Evolutionary conservation across 805 yeast species (phyloP).

Genomic region (Clavispora carvajalis): DNA sequence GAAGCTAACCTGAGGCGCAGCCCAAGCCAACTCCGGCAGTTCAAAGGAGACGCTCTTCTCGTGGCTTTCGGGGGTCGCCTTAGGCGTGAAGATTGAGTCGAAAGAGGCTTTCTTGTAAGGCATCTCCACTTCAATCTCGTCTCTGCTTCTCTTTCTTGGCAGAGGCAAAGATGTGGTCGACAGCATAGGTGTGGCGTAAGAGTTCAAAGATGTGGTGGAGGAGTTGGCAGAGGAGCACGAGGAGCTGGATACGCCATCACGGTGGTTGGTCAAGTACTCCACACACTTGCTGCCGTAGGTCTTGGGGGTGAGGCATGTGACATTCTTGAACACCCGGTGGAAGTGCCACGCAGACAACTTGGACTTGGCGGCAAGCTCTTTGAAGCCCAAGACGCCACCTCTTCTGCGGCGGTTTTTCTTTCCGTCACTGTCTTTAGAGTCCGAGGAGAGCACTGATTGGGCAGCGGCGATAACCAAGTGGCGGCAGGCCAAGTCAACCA

Average conservation of each 20-base stretch:
- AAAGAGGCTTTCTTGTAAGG: not conserved
- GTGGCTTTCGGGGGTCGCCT: not conserved
- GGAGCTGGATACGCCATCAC: not conserved
- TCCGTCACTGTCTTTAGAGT: constrained; percentile 6
- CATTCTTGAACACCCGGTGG: constrained; percentile 82
- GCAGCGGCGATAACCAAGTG: constrained; percentile 81
- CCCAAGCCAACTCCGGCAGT: not conserved
- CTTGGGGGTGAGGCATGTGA: constrained; percentile 84
- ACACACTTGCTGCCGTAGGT: constrained; percentile 83
- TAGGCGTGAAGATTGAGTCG: not conserved
- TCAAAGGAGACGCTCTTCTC: not conserved
- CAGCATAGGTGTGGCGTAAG: constrained; percentile 5
- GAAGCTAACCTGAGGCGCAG: not conserved
- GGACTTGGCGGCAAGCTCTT: constrained; percentile 80
- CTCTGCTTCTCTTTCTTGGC: constrained; percentile 2
- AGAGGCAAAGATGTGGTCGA: not conserved
- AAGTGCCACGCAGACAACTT: constrained; percentile 89
- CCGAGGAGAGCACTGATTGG: constrained; percentile 20
- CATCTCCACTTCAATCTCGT: not conserved
- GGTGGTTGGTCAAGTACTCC: constrained; percentile 42
- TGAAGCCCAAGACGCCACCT: constrained; percentile 78
- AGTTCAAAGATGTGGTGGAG: not conserved
- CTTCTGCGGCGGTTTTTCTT: constrained; percentile 51
- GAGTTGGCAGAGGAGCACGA: not conserved
- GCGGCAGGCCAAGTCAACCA: constrained; percentile 75